Evolutionary conservation across 2,329 filamentous ascomycete genomes (phyloP).

Genomic region (Microascus cirrosus): DNA sequence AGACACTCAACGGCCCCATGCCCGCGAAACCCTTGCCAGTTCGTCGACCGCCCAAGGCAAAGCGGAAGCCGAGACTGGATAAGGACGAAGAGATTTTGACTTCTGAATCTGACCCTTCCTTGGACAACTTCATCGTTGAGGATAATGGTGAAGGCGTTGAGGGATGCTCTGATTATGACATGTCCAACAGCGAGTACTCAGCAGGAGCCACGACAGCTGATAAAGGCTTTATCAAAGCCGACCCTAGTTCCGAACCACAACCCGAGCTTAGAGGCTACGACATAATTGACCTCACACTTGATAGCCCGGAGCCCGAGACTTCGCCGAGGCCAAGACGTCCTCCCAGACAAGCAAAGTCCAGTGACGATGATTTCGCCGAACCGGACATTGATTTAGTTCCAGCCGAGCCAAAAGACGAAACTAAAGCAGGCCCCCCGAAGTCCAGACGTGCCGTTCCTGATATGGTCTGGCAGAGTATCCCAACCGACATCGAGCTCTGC

Average conservation of each 20-base stretch:
- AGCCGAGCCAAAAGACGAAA: not conserved
- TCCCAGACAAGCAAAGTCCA: not conserved
- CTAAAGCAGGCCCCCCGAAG: not conserved
- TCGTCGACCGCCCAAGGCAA: constrained; percentile 6
- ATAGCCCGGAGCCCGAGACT: not conserved
- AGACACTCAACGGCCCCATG: constrained; percentile 26
- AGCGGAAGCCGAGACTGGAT: constrained; percentile 1
- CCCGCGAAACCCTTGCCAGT: constrained; percentile 11
- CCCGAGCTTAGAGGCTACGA: not conserved
- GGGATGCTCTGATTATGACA: not conserved
- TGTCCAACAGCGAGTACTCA: constrained; percentile 7
- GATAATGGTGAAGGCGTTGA: constrained; percentile 15
- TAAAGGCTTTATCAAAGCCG: not conserved
- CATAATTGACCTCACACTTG: constrained; percentile 1
- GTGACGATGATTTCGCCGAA: not conserved
- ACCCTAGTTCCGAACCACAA: constrained; percentile 1
- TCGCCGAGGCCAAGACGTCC: constrained; percentile 1
- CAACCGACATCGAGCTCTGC: not conserved
- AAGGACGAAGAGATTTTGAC: constrained; percentile 38
- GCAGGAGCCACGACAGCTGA: not conserved
- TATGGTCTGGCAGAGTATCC: not conserved
- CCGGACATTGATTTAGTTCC: not conserved
- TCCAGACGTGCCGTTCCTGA: not conserved
- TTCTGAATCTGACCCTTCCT: constrained; percentile 34
- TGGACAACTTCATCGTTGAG: constrained; percentile 17